Percentiles rank a stretch among this genome's conserved stretches.
These are phyloP conservation scores for Saccharomyces paradoxus DNA, from an alignment of 805 yeast species.

Conservation along the genomic window DNA sequence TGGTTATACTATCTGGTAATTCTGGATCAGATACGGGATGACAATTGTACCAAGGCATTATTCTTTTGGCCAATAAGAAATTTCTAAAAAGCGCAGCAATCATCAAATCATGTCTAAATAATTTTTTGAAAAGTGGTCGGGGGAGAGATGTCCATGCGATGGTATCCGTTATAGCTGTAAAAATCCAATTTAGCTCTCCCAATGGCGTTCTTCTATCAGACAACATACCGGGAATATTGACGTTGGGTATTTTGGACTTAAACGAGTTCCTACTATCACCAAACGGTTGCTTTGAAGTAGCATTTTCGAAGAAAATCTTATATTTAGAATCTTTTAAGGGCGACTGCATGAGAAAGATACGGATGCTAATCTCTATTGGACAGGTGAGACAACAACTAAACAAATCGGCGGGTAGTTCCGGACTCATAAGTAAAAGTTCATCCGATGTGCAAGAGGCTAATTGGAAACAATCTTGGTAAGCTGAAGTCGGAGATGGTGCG, in stretches of 20 bases:
- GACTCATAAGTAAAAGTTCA: conserved; percentile 85
- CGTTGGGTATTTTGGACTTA: conserved; percentile 29
- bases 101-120: conserved; percentile 91
- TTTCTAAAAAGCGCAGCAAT: conserved; percentile 94
- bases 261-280: conserved; percentile 14
- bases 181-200: conserved; percentile 95
- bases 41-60: conserved; percentile 88
- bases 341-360: conserved; percentile 83
- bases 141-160: conserved; percentile 94
- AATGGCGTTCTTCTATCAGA: conserved; percentile 92
- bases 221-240: conserved; percentile 79
- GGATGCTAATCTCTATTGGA: conserved; percentile 88
- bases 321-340: conserved; percentile 45
- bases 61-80: conserved; percentile 81
- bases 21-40: conserved; percentile 93
- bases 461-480: conserved; percentile 80
- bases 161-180: conserved; percentile 95
- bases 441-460: conserved; percentile 85
- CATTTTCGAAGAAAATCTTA: conserved; percentile 33
- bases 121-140: conserved; percentile 75
- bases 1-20: conserved; percentile 69
- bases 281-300: conserved; percentile 14
- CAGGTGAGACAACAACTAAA: conserved; percentile 93
- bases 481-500: conserved; percentile 37
- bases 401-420: conserved; percentile 90